These are phyloP conservation scores for Lobosporangium transversale DNA, from an alignment of 192 early-diverging fungal genomes.

Conservation along the genomic window DNA sequence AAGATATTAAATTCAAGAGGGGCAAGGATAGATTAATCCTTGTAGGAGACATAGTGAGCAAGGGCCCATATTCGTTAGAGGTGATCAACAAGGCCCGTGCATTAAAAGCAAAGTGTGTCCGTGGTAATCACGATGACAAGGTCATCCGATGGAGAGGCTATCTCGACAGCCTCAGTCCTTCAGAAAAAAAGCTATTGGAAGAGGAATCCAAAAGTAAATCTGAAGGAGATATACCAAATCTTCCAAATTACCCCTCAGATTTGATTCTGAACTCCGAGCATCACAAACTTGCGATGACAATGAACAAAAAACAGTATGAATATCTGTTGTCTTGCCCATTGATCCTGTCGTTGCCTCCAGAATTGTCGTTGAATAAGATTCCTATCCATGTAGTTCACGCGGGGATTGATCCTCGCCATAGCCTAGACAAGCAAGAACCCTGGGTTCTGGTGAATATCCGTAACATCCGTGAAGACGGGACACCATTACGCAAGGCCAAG, in stretches of 20 bases:
- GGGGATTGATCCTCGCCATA: conserved; percentile 11
- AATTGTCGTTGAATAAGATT: conserved; percentile 11
- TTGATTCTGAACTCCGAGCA: conserved; percentile 32
- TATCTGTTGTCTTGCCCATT: conserved; percentile 44
- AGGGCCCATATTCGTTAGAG: conserved; percentile 68
- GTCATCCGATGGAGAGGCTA: conserved; percentile 67
- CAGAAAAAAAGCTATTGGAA: neutral
- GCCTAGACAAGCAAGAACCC: conserved; percentile 4
- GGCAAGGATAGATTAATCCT: conserved; percentile 67
- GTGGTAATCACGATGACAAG: conserved; percentile 83
- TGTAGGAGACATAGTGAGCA: conserved; percentile 73
- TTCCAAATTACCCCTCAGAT: conserved; percentile 9
- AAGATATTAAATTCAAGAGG: conserved; percentile 46
- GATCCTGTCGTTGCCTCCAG: conserved; percentile 19
- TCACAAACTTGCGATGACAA: conserved; percentile 17
- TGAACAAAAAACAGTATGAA: conserved; percentile 31
- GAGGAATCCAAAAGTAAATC: neutral
- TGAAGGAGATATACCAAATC: neutral
- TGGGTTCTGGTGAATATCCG: conserved; percentile 48
- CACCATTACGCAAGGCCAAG: conserved; percentile 49
- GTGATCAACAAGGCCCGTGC: conserved; percentile 63
- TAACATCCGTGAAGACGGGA: conserved; percentile 54
- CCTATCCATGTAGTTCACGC: conserved; percentile 35
- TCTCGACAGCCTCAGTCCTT: conserved; percentile 41
- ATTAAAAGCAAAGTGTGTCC: conserved; percentile 64